Percentiles rank a stretch among this genome's conserved stretches.
Conservation (phyloP, 495 filamentous ascomycete species). For the Massariosphaeria phaeospora region DNA sequence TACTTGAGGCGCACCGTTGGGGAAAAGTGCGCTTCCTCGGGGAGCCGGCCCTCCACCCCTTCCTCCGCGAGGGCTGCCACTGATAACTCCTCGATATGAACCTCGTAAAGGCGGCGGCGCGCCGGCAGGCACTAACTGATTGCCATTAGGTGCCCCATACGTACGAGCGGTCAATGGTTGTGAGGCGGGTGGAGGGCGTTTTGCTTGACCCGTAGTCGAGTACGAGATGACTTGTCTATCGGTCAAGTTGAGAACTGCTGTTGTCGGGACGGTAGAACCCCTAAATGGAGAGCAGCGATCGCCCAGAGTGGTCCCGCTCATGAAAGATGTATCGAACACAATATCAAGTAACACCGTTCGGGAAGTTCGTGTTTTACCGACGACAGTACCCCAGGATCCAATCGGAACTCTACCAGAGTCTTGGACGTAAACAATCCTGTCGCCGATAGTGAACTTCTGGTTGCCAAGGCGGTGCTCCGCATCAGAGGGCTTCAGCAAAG, state of each 20-base stretch:
- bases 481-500: conserved; percentile 83
- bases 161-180: conserved; percentile 52
- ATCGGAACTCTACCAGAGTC: conserved; percentile 94
- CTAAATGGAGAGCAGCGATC: conserved; percentile 93
- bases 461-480: conserved; percentile 84
- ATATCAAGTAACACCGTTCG: conserved; percentile 80
- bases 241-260: conserved; percentile 80
- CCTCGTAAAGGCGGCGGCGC: conserved; percentile 65
- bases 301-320: conserved; percentile 87
- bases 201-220: conserved; percentile 62
- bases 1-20: conserved; percentile 26
- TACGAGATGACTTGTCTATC: conserved; percentile 72
- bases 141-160: conserved; percentile 51
- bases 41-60: conserved; percentile 28
- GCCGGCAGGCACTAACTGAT: conserved; percentile 62
- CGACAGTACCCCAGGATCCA: conserved; percentile 82
- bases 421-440: conserved; percentile 88
- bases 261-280: conserved; percentile 81
- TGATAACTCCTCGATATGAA: conserved; percentile 63
- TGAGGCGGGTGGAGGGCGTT: conserved; percentile 45
- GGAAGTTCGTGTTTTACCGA: conserved; percentile 81
- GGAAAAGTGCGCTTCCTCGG: conserved; percentile 3
- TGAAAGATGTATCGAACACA: conserved; percentile 89
- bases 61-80: conserved; percentile 37
- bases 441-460: conserved; percentile 79